A percentile compares a stretch with the other conserved stretches of the same genome.
Evolutionary conservation across 2,329 filamentous ascomycete species (phyloP).

Genomic region (Ophiocordyceps robertsii): DNA sequence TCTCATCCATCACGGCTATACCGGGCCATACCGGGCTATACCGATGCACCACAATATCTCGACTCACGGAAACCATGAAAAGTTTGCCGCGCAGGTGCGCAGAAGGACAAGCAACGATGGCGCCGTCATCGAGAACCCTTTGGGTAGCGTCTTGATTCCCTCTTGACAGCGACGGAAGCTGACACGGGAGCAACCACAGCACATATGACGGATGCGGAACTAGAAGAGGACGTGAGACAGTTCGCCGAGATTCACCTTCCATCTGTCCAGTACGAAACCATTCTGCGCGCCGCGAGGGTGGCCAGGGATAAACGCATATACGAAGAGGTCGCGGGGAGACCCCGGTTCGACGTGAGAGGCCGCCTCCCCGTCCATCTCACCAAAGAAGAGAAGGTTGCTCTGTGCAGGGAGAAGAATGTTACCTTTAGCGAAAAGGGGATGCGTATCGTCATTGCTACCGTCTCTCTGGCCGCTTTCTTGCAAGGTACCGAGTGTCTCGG

Average conservation of each 20-base stretch:
- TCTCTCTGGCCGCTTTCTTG: constrained; percentile 28
- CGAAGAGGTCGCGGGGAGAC: constrained; percentile 19
- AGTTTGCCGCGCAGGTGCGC: constrained; percentile 9
- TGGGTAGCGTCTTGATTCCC: constrained; percentile 9
- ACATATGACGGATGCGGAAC: constrained; percentile 21
- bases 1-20: not conserved
- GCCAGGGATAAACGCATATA: constrained; percentile 25
- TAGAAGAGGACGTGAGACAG: constrained; percentile 19
- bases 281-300: constrained; percentile 25
- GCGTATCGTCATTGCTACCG: constrained; percentile 24
- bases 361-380: constrained; percentile 18
- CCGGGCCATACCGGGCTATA: no score
- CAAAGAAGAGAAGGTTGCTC: constrained; percentile 20
- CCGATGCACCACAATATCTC: not conserved
- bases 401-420: constrained; percentile 22
- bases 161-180: not conserved
- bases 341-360: constrained; percentile 6
- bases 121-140: constrained; percentile 22
- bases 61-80: constrained; percentile 2
- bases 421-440: constrained; percentile 25
- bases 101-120: constrained; percentile 17
- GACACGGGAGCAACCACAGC: constrained; percentile 10
- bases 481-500: constrained; percentile 14
- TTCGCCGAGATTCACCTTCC: constrained; percentile 17
- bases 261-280: constrained; percentile 13